Evolutionary conservation across 2,329 filamentous ascomycete species (phyloP).

Genomic region (Hypomyces rosellus): DNA sequence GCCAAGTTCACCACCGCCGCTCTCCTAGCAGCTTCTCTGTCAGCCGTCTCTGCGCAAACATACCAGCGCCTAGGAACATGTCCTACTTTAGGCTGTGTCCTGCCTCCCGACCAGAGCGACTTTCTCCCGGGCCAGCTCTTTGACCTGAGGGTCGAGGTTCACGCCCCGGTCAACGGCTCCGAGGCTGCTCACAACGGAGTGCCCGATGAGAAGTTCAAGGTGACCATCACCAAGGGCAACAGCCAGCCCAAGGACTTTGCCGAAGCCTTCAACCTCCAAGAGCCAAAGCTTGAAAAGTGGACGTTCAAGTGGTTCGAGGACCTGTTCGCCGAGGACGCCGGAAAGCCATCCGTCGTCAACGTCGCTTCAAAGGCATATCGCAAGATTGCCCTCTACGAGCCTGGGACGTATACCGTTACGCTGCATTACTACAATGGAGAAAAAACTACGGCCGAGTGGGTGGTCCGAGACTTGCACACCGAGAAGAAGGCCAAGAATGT

Average conservation of each 20-base stretch:
- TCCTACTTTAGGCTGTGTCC: conserved; percentile 51
- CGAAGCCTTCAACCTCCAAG: conserved; percentile 61
- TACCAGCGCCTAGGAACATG: conserved; percentile 55
- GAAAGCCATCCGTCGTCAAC: conserved; percentile 66
- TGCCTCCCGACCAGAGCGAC: conserved; percentile 62
- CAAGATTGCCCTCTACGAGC: conserved; percentile 67
- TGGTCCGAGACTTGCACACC: conserved; percentile 63
- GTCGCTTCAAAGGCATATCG: conserved; percentile 76
- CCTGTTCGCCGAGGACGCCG: conserved; percentile 67
- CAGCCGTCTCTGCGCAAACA: conserved; percentile 47
- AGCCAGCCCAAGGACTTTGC: conserved; percentile 47
- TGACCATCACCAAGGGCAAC: conserved; percentile 64
- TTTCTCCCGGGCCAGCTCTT: conserved; percentile 81
- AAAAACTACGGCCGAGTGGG: conserved; percentile 69
- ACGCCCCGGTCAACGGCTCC: conserved; percentile 74
- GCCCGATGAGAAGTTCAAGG: conserved; percentile 69
- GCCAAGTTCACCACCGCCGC: conserved; percentile 31
- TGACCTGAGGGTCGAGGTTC: conserved; percentile 76
- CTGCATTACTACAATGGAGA: conserved; percentile 68
- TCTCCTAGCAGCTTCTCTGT: conserved; percentile 28
- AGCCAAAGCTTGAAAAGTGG: conserved; percentile 74
- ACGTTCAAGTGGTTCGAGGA: conserved; percentile 82
- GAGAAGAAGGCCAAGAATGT: conserved; percentile 77
- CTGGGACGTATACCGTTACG: conserved; percentile 71
- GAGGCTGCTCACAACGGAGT: conserved; percentile 64